These are phyloP conservation scores for Tetradesmus obliquus DNA, from an alignment of 139 green algal species.

Conservation along the genomic window DNA sequence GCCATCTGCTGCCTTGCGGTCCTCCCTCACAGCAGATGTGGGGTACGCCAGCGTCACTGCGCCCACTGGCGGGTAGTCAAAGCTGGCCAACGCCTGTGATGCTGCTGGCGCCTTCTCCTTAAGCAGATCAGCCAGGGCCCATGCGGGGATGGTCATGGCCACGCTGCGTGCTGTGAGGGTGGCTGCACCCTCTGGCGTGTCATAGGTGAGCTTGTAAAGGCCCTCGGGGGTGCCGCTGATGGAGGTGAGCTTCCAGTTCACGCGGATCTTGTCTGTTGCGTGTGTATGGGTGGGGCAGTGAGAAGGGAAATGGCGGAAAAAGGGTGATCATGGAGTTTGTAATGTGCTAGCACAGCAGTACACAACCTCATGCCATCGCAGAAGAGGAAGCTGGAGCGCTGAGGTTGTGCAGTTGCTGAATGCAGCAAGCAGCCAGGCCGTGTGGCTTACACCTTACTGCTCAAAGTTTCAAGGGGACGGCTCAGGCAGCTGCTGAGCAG, in stretches of 20 bases:
- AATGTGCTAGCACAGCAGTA: no score
- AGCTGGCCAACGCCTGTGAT: constrained; percentile 71
- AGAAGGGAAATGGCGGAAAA: neutral
- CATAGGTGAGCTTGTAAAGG: constrained; percentile 77
- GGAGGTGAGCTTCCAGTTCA: constrained; percentile 89
- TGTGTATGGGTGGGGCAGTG: neutral
- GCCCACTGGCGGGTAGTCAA: constrained; percentile 98
- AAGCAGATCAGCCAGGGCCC: constrained; percentile 88
- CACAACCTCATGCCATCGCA: no score
- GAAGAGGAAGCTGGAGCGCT: no score
- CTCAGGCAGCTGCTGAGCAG: neutral
- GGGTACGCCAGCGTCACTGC: constrained; percentile 95
- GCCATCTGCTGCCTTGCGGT: constrained; percentile 77
- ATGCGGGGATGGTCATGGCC: constrained; percentile 92
- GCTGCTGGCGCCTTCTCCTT: constrained; percentile 57
- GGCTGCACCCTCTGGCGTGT: constrained; percentile 86
- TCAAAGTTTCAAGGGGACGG: neutral
- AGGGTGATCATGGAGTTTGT: neutral
- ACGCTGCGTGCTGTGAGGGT: constrained; percentile 62
- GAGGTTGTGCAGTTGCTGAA: no score
- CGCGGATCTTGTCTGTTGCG: constrained; percentile 25
- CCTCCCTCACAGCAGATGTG: constrained; percentile 73
- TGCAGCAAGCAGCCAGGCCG: neutral
- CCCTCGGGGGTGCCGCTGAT: constrained; percentile 62
- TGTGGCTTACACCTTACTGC: no score